Percentiles rank a stretch among this genome's conserved stretches.
Conservation (phyloP, 345 rosid genomes). For the Linum usitatissimum region DNA sequence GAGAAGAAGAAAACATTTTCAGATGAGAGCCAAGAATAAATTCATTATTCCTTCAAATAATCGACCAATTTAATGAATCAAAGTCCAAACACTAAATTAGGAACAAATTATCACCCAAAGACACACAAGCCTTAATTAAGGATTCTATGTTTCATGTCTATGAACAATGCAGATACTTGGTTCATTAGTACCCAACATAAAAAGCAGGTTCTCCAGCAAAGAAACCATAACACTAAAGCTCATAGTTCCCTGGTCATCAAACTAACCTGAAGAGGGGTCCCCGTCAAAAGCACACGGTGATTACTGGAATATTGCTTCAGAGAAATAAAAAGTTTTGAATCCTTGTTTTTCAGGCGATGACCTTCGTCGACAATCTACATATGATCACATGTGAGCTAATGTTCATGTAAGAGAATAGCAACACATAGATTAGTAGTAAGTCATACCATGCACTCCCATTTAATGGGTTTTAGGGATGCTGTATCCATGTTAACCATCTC, state of each 20-base stretch:
- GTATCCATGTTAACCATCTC: slow-evolving; percentile 93
- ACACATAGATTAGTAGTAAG: slow-evolving; percentile 11
- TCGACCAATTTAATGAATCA: neutral
- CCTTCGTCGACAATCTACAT: slow-evolving; percentile 98
- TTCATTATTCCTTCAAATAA: neutral
- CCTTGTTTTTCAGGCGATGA: slow-evolving; percentile 97
- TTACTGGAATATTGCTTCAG: slow-evolving; percentile 78
- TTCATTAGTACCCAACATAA: neutral
- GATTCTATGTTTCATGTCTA: neutral
- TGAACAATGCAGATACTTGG: neutral
- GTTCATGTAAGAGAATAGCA: slow-evolving; percentile 10
- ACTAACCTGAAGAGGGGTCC: slow-evolving; percentile 98
- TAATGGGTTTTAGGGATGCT: slow-evolving; percentile 71
- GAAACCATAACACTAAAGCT: slow-evolving; percentile 1
- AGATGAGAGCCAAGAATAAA: neutral
- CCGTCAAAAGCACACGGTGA: slow-evolving; percentile 93
- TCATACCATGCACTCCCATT: slow-evolving; percentile 98
- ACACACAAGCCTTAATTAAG: neutral
- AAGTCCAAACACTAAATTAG: neutral
- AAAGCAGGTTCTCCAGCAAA: slow-evolving; percentile 1
- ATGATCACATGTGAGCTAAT: slow-evolving; percentile 20
- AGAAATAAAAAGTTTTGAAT: slow-evolving; percentile 85
- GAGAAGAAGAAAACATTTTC: neutral
- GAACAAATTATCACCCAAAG: neutral
- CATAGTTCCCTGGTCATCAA: slow-evolving; percentile 11